A percentile compares a stretch with the other conserved stretches of the same genome.
These are phyloP conservation scores for Ogataea hybrid DNA, from an alignment of 1,139 yeast genomes.

Conservation along the genomic window DNA sequence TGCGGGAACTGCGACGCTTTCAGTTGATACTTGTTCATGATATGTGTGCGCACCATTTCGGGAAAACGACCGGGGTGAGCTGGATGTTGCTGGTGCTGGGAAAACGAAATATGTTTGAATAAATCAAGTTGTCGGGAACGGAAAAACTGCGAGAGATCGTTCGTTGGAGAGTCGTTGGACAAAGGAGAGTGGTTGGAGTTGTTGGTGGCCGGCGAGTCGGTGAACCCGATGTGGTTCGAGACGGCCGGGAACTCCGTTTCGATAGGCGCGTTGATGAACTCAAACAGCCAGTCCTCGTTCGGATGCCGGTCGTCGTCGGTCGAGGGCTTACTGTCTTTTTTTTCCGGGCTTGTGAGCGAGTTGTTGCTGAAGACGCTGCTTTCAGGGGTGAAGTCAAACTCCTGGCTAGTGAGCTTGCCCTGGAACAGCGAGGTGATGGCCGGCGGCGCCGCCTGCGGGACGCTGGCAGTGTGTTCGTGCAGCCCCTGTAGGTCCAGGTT, in stretches of 20 bases:
- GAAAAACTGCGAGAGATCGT: constrained; percentile 52
- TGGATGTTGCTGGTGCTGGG: constrained; percentile 29
- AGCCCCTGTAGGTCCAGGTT: constrained; percentile 38
- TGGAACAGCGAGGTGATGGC: constrained; percentile 10
- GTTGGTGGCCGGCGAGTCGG: constrained; percentile 37
- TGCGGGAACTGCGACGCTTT: constrained; percentile 64
- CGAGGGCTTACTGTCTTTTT: constrained; percentile 4
- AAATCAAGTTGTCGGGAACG: constrained; percentile 61
- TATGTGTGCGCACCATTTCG: constrained; percentile 51
- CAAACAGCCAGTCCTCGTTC: constrained; percentile 61
- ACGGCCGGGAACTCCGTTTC: constrained; percentile 49
- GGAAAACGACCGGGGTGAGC: constrained; percentile 39
- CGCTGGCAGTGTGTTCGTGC: constrained; percentile 32
- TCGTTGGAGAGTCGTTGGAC: constrained; percentile 23
- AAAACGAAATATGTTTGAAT: constrained; percentile 39
- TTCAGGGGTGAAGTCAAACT: constrained; percentile 13
- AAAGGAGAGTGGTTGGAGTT: constrained; percentile 21
- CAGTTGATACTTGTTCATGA: constrained; percentile 51
- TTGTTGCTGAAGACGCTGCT: constrained; percentile 8
- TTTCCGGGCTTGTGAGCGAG: constrained; percentile 7
- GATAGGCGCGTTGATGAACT: constrained; percentile 62
- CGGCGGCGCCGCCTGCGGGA: constrained; percentile 5
- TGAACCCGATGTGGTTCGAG: constrained; percentile 60
- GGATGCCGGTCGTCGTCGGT: constrained; percentile 4
- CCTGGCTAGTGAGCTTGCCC: constrained; percentile 6